Conservation (phyloP, 768 basidiomycete genomes). For the Boletus insuetus region DNA sequence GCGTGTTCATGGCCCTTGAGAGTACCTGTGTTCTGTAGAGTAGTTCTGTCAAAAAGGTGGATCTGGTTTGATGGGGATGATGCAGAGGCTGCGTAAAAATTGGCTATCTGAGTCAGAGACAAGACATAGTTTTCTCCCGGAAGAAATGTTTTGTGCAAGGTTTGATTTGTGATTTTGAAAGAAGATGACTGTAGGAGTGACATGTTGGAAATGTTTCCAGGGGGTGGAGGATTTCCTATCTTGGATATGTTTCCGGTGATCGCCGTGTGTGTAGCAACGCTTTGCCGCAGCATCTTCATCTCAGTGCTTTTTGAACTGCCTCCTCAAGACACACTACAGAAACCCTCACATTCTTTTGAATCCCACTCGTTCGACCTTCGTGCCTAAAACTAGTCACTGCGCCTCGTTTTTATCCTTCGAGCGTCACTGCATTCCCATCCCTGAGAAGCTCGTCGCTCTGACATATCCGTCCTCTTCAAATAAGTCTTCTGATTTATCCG, state of each 20-base stretch:
- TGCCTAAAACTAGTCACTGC: not conserved
- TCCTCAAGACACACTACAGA: not conserved
- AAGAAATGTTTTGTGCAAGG: slow-evolving; percentile 33
- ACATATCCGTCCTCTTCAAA: slow-evolving; percentile 5
- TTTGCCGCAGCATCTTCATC: slow-evolving; percentile 3
- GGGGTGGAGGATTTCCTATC: slow-evolving; percentile 21
- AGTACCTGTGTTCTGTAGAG: slow-evolving; percentile 43
- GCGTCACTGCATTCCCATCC: not conserved
- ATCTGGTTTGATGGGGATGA: slow-evolving; percentile 62
- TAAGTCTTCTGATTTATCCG: not conserved
- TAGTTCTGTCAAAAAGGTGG: slow-evolving; percentile 61
- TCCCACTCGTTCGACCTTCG: slow-evolving; percentile 23
- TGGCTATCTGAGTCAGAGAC: slow-evolving; percentile 45
- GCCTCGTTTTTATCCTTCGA: not conserved
- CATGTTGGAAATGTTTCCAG: slow-evolving; percentile 12
- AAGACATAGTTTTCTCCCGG: slow-evolving; percentile 58
- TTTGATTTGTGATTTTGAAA: slow-evolving; percentile 16
- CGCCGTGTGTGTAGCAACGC: slow-evolving; percentile 8
- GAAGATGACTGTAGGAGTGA: slow-evolving; percentile 24
- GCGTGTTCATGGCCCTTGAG: slow-evolving; percentile 58
- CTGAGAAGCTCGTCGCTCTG: slow-evolving; percentile 1
- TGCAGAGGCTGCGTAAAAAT: slow-evolving; percentile 62
- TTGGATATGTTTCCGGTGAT: slow-evolving; percentile 26
- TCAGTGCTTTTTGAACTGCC: not conserved
- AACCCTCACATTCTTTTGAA: slow-evolving; percentile 29